These are phyloP conservation scores for Coemansia sp. DNA, from an alignment of 192 early-diverging fungal genomes.

Conservation along the genomic window DNA sequence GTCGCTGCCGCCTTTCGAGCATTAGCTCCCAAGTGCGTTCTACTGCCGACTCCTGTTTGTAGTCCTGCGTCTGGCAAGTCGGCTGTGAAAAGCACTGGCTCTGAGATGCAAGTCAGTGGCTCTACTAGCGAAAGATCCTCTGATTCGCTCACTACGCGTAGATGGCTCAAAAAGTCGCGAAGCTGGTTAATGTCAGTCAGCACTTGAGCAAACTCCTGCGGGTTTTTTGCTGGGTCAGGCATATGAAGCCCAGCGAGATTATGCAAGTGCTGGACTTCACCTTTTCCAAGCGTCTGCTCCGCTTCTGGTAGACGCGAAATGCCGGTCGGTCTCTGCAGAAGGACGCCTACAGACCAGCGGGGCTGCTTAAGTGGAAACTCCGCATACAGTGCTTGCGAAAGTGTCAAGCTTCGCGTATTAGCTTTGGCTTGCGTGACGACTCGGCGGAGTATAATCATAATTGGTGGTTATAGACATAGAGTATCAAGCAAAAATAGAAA, in stretches of 20 bases:
- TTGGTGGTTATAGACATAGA: neutral
- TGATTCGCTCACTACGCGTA: conserved; percentile 15
- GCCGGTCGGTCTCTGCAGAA: conserved; percentile 1
- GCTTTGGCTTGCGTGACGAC: neutral
- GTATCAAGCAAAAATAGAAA: neutral
- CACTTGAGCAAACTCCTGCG: conserved; percentile 5
- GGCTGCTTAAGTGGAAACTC: conserved; percentile 13
- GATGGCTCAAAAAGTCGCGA: conserved; percentile 40
- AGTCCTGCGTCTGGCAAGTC: conserved; percentile 10
- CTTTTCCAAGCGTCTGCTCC: neutral
- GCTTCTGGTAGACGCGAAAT: conserved; percentile 2
- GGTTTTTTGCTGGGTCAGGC: conserved; percentile 8
- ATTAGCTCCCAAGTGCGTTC: conserved; percentile 9
- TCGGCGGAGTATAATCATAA: neutral
- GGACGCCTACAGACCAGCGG: conserved; percentile 6
- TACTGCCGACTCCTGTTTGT: neutral
- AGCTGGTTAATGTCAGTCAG: conserved; percentile 34
- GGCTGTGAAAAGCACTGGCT: conserved; percentile 27
- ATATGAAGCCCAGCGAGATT: conserved; percentile 28
- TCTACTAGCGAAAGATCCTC: conserved; percentile 22
- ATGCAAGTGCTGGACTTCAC: conserved; percentile 22
- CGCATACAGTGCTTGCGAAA: neutral
- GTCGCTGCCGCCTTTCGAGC: conserved; percentile 13
- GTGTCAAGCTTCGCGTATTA: neutral
- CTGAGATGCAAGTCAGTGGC: conserved; percentile 33